Conservation (phyloP, 1,139 yeast genomes). For the Lipomyces yarrowii region DNA sequence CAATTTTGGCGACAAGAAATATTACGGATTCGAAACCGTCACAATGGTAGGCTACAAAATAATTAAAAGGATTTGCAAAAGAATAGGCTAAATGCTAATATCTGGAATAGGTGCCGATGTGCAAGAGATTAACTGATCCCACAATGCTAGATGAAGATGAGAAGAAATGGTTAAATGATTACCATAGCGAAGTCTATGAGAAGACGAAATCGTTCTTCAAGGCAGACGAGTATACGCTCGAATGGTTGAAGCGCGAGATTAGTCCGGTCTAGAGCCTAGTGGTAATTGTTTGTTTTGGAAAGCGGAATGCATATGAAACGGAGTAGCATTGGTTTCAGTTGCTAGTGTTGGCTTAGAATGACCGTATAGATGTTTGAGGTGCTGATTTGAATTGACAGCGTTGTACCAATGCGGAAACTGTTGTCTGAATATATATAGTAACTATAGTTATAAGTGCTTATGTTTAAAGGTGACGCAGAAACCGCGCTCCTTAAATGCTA, state of each 20-base stretch:
- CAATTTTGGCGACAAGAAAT: slow-evolving; percentile 56
- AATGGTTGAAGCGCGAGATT: slow-evolving; percentile 81
- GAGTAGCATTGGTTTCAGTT: not conserved
- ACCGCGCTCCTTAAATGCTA: too few relatives aligned
- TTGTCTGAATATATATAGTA: too few relatives aligned
- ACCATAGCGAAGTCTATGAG: slow-evolving; percentile 66
- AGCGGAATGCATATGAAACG: not conserved
- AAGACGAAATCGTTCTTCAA: slow-evolving; percentile 53
- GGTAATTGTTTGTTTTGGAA: not conserved
- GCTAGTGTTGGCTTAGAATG: not conserved
- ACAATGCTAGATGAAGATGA: slow-evolving; percentile 64
- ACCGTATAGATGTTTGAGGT: not conserved
- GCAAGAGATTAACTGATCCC: slow-evolving; percentile 64
- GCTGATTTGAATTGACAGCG: not conserved
- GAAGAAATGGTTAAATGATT: slow-evolving; percentile 64
- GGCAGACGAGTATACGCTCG: slow-evolving; percentile 56
- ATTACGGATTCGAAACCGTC: slow-evolving; percentile 77
- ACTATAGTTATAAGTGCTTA: too few relatives aligned
- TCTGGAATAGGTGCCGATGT: slow-evolving; percentile 57
- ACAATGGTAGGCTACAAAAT: slow-evolving; percentile 49
- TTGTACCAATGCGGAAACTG: not conserved
- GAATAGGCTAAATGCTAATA: not conserved
- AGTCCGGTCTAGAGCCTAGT: slow-evolving; percentile 37
- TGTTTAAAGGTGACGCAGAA: too few relatives aligned
- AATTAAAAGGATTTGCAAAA: too few relatives aligned